Evolutionary conservation across 169 alveolate genomes (phyloP).

Genomic region (Cyclospora cayetanensis): DNA sequence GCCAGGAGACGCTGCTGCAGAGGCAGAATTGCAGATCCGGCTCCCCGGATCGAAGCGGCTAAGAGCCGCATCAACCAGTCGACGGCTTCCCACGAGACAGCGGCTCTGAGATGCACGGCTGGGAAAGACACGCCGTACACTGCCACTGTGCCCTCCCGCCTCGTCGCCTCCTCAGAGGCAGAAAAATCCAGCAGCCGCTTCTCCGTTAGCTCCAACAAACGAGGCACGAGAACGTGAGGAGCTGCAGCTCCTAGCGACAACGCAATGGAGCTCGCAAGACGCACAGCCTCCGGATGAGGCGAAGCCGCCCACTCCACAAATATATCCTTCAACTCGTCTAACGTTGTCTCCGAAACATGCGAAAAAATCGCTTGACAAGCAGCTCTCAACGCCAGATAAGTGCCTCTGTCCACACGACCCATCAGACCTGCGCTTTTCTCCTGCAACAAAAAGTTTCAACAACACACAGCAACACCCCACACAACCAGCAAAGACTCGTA

Average conservation of each 20-base stretch:
- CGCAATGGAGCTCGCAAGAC: background rate
- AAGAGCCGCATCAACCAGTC: slow-evolving; percentile 2
- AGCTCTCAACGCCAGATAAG: background rate
- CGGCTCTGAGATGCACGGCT: background rate
- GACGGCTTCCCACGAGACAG: background rate
- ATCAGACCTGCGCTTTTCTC: slow-evolving; percentile 22
- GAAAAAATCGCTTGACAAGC: background rate
- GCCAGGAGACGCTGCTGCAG: background rate
- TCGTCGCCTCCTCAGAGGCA: background rate
- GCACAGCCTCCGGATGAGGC: background rate
- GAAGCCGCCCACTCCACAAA: background rate
- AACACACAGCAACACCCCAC: background rate
- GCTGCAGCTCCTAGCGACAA: slow-evolving; percentile 27
- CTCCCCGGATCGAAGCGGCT: background rate
- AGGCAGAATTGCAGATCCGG: background rate
- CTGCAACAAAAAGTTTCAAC: background rate
- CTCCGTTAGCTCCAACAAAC: background rate
- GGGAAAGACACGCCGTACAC: background rate
- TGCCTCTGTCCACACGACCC: slow-evolving; percentile 44
- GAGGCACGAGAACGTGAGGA: background rate
- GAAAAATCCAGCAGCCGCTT: background rate
- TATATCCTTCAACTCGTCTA: background rate
- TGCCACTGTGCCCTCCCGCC: background rate
- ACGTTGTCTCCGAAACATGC: background rate
- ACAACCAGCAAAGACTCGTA: background rate